Evolutionary conservation across 805 yeast species (phyloP).

Genomic region (Spencermartinsiella europaea): DNA sequence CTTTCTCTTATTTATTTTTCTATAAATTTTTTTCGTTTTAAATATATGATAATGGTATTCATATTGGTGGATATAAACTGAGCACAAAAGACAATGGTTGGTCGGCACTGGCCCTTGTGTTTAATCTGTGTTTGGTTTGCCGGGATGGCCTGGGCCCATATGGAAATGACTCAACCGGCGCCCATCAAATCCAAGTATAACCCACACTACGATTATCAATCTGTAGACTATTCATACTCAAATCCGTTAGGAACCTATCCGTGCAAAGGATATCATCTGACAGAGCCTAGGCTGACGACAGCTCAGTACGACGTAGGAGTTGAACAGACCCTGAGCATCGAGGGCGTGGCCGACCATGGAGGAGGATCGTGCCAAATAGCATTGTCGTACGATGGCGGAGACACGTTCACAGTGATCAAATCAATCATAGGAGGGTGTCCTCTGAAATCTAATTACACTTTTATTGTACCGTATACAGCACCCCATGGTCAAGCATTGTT

Average conservation of each 20-base stretch:
- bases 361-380: conserved; percentile 26
- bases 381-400: conserved; percentile 22
- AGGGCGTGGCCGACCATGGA: conserved; percentile 19
- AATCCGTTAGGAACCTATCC: conserved; percentile 20
- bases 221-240: conserved; percentile 19
- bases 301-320: conserved; percentile 16
- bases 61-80: too few species aligned
- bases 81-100: not conserved
- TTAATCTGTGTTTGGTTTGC: not conserved
- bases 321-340: conserved; percentile 13
- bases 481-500: conserved; percentile 22
- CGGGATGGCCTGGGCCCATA: conserved; percentile 13
- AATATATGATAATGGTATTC: too few species aligned
- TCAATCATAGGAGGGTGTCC: conserved; percentile 26
- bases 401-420: conserved; percentile 21
- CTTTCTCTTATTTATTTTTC: too few species aligned
- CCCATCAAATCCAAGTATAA: conserved; percentile 22
- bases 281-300: conserved; percentile 13
- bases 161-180: conserved; percentile 24
- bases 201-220: conserved; percentile 8
- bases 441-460: conserved; percentile 15
- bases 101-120: not conserved
- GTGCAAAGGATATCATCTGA: conserved; percentile 22
- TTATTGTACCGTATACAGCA: conserved; percentile 17
- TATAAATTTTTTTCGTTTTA: too few species aligned